Base-by-base conservation (phyloP, 768 basidiomycete genomes). In the Tricholoma flavovirens region DNA sequence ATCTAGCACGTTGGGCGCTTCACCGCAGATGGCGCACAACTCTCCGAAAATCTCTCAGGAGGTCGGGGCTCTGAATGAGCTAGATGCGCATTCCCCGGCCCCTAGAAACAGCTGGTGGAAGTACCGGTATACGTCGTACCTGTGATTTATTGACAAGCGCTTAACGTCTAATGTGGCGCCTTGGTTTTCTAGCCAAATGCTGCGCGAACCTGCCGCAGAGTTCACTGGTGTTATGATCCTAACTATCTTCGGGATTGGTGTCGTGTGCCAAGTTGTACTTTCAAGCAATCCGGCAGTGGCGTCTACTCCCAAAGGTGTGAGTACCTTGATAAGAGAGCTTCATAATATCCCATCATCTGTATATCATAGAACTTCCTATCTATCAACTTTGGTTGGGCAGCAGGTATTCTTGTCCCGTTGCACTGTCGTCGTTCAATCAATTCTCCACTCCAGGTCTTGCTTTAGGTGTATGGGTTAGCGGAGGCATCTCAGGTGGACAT, bases 171-270 rank as follows among this genome's bases (percentile, higher is more conserved):
- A n/a, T 30, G 51, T 11, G 12, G 40, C 11, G 5, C 19, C 40
- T 26, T 5, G 24, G 40, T 45, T 36, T 24, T 49, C 19, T 26
- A 70, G 70, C 19, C 68, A 71, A 59, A 60, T 66, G 52, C 59
- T 72, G 14, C 67, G 69, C 33, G 69, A 71, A 57, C 63, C 78
- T n/a, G 73, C 75, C 6, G 82, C 80, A 21, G 81, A 83, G 62
- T 83, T 83, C 61, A 59, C 78, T 36, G 82, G 82, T 19, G 75
- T 77, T 14, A 77, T 79, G 77, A 70, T 83, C 33, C 68, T 83
- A 8, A 65, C 80, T 56, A 75, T 83, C 55, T 78, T 83, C 52
- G 82, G 82, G 15, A 71, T 66, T 36, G 81, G 77, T 51, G 75
- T 72, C 35, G 67, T 74, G 53, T 81, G 79, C 60, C 82, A 83